Evolutionary conservation across 2,329 filamentous ascomycete species (phyloP).

Genomic region (Clonostachys solani): DNA sequence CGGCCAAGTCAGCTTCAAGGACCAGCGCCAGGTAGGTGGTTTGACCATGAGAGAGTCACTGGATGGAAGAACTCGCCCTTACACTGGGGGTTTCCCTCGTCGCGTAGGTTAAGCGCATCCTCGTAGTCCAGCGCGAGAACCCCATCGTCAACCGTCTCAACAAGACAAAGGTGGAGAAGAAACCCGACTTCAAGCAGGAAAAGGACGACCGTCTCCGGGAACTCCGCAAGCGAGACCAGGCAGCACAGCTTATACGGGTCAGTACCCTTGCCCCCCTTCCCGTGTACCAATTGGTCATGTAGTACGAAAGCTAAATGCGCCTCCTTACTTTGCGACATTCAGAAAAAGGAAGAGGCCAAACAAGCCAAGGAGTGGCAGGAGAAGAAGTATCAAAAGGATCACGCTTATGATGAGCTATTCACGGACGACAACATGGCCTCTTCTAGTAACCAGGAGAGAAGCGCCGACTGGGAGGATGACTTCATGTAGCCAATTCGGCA

Average conservation of each 20-base stretch:
- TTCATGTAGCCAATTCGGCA: conserved; percentile 64
- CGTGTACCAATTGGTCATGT: background rate
- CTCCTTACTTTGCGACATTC: background rate
- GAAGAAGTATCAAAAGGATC: conserved; percentile 93
- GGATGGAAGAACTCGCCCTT: background rate
- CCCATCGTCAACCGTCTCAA: conserved; percentile 94
- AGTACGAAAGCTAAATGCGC: background rate
- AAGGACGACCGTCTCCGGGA: conserved; percentile 72
- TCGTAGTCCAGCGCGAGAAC: conserved; percentile 80
- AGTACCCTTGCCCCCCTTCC: conserved; percentile 11
- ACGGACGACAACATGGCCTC: conserved; percentile 73
- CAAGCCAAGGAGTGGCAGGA: conserved; percentile 78
- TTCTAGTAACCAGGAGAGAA: conserved; percentile 82
- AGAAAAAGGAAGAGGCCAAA: conserved; percentile 74
- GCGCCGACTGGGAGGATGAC: conserved; percentile 77
- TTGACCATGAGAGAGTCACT: no score
- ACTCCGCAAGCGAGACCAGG: conserved; percentile 68
- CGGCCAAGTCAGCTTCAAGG: conserved; percentile 93
- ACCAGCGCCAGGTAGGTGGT: conserved; percentile 59
- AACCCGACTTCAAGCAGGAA: conserved; percentile 78
- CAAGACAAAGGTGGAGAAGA: conserved; percentile 89
- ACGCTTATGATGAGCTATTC: conserved; percentile 93
- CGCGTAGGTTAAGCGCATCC: conserved; percentile 68
- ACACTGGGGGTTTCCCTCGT: background rate
- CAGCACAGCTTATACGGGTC: conserved; percentile 58